These are phyloP conservation scores for Erysimum pusillum DNA, from an alignment of 441 rosid species.

Conservation along the genomic window DNA sequence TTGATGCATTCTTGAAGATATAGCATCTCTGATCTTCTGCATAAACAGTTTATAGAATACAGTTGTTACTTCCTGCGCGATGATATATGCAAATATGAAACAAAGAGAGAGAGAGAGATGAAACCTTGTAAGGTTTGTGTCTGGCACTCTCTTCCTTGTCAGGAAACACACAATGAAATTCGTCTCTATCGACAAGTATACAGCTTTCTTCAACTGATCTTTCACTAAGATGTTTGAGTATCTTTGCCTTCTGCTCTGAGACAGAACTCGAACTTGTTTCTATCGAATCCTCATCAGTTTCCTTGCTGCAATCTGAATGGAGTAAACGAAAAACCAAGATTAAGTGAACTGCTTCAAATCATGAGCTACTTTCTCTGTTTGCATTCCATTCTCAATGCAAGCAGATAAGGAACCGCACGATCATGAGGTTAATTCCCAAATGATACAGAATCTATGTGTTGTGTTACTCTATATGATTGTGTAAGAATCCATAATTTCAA, in stretches of 20 bases:
- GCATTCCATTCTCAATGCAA: constrained; percentile 35
- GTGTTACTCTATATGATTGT: constrained; percentile 40
- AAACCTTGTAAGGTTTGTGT: constrained; percentile 68
- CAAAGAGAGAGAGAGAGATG: constrained; percentile 17
- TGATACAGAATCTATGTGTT: constrained; percentile 5
- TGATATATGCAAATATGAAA: constrained; percentile 7
- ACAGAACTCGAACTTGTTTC: constrained; percentile 35
- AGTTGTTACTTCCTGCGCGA: constrained; percentile 22
- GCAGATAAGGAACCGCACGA: constrained; percentile 43
- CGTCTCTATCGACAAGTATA: constrained; percentile 65
- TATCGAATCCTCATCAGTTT: constrained; percentile 25
- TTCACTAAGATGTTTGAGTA: constrained; percentile 46
- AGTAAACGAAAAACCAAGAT: constrained; percentile 34
- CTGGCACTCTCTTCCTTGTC: constrained; percentile 47
- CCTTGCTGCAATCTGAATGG: constrained; percentile 50
- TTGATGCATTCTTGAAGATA: constrained; percentile 67
- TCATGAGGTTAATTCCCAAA: constrained; percentile 24
- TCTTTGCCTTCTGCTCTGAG: constrained; percentile 44
- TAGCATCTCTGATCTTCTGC: constrained; percentile 67
- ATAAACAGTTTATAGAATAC: constrained; percentile 30
- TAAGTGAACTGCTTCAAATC: background rate
- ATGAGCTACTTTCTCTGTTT: constrained; percentile 10
- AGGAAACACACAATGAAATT: constrained; percentile 49
- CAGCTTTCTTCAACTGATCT: constrained; percentile 70
- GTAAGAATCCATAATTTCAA: constrained; percentile 48